Conservation (phyloP, 305 asterid genomes). For the Solanum aculeatissimum region DNA sequence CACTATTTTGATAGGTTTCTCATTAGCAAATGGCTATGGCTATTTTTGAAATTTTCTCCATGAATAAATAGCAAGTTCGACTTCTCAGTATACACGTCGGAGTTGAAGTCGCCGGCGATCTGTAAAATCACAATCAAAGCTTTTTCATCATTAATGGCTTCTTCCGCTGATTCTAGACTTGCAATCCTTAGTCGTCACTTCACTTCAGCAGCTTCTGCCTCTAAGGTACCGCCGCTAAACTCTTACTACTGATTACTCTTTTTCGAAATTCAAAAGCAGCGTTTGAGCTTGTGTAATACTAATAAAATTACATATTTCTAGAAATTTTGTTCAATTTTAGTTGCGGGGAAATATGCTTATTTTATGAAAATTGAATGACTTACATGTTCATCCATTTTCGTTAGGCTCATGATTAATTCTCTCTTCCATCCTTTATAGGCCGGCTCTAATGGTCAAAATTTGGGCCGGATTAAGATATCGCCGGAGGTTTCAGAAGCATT, state of each 20-base stretch:
- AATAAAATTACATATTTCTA: background rate
- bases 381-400: background rate
- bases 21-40: no score
- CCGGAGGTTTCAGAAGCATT: conserved; percentile 72
- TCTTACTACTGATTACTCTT: background rate
- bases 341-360: background rate
- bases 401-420: background rate
- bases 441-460: background rate
- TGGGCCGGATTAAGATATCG: conserved; percentile 38
- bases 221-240: conserved; percentile 14
- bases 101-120: background rate
- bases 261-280: background rate
- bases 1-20: no score
- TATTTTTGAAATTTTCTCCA: background rate
- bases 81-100: background rate
- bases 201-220: conserved; percentile 16
- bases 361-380: background rate
- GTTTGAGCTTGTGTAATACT: background rate
- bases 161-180: conserved; percentile 35
- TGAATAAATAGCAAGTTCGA: background rate
- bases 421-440: conserved; percentile 19
- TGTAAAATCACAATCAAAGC: background rate
- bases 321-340: background rate
- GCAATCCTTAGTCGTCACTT: conserved; percentile 34
- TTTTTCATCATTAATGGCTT: conserved; percentile 16